Evolutionary conservation across 1,284 basidiomycete genomes (phyloP).

Genomic region (Ustilago esculenta): DNA sequence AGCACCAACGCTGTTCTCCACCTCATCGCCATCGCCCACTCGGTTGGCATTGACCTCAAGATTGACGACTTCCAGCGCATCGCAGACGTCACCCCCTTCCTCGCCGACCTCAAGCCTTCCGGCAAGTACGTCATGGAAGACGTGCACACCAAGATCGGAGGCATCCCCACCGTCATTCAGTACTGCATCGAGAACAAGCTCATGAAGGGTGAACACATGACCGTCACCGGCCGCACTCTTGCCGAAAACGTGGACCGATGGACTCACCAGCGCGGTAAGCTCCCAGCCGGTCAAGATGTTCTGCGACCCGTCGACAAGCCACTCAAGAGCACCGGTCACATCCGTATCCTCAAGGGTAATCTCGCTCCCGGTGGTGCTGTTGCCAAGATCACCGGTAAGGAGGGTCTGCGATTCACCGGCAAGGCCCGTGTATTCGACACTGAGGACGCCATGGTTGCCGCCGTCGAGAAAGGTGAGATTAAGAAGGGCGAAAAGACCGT

Average conservation of each 20-base stretch:
- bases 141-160: conserved; percentile 61
- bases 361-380: conserved; percentile 65
- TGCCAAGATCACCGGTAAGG: conserved; percentile 67
- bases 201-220: conserved; percentile 66
- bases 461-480: conserved; percentile 60
- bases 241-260: conserved; percentile 71
- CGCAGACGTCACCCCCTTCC: conserved; percentile 62
- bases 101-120: conserved; percentile 65
- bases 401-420: conserved; percentile 63
- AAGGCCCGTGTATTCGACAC: conserved; percentile 66
- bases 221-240: conserved; percentile 63
- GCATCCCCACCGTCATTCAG: conserved; percentile 69
- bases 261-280: conserved; percentile 71
- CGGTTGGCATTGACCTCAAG: conserved; percentile 58
- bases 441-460: conserved; percentile 64
- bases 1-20: conserved; percentile 65
- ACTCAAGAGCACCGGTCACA: conserved; percentile 64
- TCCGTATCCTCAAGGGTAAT: conserved; percentile 65
- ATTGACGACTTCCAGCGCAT: conserved; percentile 67
- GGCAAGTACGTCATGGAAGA: conserved; percentile 68
- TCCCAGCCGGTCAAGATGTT: conserved; percentile 59
- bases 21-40: conserved; percentile 64
- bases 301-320: conserved; percentile 60
- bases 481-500: conserved; percentile 67
- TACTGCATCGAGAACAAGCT: conserved; percentile 69